phyloP scores from a whole-genome alignment of 768 basidiomycete genomes.

The Boletus fagicola region DNA sequence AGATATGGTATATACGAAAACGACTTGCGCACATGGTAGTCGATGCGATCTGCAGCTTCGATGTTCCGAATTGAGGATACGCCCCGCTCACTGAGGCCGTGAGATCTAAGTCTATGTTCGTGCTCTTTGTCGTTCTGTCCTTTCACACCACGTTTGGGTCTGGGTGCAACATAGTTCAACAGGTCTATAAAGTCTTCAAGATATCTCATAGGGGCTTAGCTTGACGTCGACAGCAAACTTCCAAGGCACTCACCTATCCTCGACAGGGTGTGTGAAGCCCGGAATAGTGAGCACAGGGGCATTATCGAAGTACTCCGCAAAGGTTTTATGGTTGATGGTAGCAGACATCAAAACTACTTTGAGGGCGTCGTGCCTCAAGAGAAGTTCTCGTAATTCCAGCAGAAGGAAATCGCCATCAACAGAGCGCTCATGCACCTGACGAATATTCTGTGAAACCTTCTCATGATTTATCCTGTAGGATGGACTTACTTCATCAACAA shows the following conservation, averaged over 20 bases:
- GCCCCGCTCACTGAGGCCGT: constrained; percentile 51
- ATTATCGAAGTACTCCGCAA: constrained; percentile 74
- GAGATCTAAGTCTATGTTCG: constrained; percentile 46
- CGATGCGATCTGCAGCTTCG: constrained; percentile 60
- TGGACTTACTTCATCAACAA: constrained; percentile 79
- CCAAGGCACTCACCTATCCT: constrained; percentile 54
- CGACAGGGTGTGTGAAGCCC: constrained; percentile 76
- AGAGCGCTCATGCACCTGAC: constrained; percentile 85
- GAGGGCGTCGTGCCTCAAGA: constrained; percentile 59
- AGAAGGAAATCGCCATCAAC: constrained; percentile 90
- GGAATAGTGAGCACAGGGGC: constrained; percentile 85
- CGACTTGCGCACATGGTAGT: constrained; percentile 55
- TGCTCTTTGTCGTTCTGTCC: constrained; percentile 37
- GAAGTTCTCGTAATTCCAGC: constrained; percentile 75
- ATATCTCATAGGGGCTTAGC: constrained; percentile 50
- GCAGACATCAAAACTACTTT: constrained; percentile 92
- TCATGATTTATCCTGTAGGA: background rate
- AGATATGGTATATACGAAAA: background rate
- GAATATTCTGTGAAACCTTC: background rate
- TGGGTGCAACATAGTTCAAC: constrained; percentile 53
- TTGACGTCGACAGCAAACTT: background rate
- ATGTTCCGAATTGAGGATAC: constrained; percentile 60
- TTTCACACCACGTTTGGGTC: constrained; percentile 33
- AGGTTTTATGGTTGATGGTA: constrained; percentile 89
- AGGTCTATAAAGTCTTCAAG: constrained; percentile 73